Evolutionary conservation across 2,329 filamentous ascomycete genomes (phyloP), one percentile per base, ranked within the genome.

Genomic region (Pseudogymnoascus destructans): DNA sequence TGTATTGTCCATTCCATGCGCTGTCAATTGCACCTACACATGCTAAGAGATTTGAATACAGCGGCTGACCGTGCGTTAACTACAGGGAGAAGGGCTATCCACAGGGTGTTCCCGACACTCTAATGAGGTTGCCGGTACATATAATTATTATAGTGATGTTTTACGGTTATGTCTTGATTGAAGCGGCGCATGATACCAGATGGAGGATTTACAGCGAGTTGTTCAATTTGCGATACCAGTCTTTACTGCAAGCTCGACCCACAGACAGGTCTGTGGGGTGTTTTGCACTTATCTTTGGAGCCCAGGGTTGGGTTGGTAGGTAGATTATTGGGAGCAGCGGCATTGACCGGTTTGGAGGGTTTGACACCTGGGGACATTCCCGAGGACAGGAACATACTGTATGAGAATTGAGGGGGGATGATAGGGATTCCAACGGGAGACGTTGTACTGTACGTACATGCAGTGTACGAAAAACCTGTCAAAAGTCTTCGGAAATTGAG

Each of bases 61-160:
- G 9, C n/a, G 13, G 23, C 46, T 52, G 46, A 52, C 46, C 3
- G 10, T 52, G 15, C 6, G 9, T 19, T 19, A 15, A 32, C 15
- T 4, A 17, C 27, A 68, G 66, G 65, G 65, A 60, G 63, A 25
- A 60, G 32, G 49, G 61, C 59, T 23, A 27, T 68, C 4, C 58
- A 59, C n/a, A 63, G 56, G 23, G 56, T 60, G 35, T 69, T 68
- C 55, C 66, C 66, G n/a, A 66, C 66, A 10, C 67, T 65, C 60
- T 63, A 52, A 59, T 61, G 57, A 57, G 23, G n/a, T 30, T 30
- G 15, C 25, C 9, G 10, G 25, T 52, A 17, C 46, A 52, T 52
- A 32, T 52, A 52, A 52, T 32, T 19, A 52, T 30, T 19, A 52
- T 52, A 32, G 25, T 52, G 46, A 52, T 52, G 15, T 52, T 52